phyloP scores from a whole-genome alignment of 176 grass and related monocot species.

The Metroxylon sagu region DNA sequence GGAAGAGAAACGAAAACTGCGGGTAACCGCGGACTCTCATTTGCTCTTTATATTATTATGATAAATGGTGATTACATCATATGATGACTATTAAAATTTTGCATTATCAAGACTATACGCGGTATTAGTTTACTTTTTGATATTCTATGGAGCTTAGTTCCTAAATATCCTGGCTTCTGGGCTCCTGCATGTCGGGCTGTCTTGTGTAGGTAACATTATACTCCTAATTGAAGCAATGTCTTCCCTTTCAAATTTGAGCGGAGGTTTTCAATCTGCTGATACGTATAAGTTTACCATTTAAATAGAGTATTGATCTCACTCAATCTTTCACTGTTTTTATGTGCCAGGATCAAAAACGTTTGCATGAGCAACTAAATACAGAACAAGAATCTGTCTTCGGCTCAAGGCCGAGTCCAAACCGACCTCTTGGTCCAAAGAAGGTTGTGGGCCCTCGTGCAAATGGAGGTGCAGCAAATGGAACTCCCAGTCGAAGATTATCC shows the following conservation, averaged over 20 bases:
- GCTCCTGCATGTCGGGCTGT: no score
- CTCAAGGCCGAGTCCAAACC: slow-evolving; percentile 57
- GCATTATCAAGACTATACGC: no score
- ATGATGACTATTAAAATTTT: no score
- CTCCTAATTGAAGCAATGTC: no score
- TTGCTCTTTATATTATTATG: neutral
- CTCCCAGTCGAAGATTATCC: slow-evolving; percentile 63
- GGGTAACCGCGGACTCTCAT: slow-evolving; percentile 31
- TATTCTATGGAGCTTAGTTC: no score
- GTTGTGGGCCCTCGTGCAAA: slow-evolving; percentile 49
- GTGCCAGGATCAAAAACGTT: slow-evolving; percentile 80
- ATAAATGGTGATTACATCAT: no score
- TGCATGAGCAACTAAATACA: slow-evolving; percentile 37
- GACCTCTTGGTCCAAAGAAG: slow-evolving; percentile 59
- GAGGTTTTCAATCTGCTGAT: no score
- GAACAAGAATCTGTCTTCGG: slow-evolving; percentile 59
- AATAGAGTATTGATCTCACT: neutral
- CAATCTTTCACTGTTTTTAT: neutral
- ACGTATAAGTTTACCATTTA: no score
- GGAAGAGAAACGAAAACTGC: slow-evolving; percentile 88
- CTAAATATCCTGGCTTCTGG: no score
- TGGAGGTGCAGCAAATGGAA: slow-evolving; percentile 43
- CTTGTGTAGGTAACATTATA: no score
- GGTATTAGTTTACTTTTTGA: no score
- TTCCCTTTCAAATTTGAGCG: no score